Percentiles rank a stretch among this genome's conserved stretches.
Conservation (phyloP, 2,329 filamentous ascomycete species). For the Tricladium varicosporioides region DNA sequence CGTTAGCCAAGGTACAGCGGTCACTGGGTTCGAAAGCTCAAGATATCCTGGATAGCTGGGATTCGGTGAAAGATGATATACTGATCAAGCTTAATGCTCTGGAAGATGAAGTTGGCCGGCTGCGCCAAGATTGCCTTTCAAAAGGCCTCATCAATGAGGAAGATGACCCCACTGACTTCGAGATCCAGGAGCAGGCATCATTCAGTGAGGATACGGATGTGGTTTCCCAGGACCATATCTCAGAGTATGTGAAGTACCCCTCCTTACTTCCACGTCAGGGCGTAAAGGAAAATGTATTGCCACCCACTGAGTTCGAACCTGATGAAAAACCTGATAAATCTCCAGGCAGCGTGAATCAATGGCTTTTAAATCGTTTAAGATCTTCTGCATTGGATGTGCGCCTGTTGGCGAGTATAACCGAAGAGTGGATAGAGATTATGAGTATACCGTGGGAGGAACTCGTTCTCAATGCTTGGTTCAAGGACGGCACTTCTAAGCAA, state of each 20-base stretch:
- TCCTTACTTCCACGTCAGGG: conserved; percentile 14
- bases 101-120: conserved; percentile 5
- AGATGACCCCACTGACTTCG: conserved; percentile 19
- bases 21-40: no score
- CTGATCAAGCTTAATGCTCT: no score
- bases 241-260: conserved; percentile 24
- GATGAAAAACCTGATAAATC: conserved; percentile 1
- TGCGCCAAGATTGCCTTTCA: conserved; percentile 18
- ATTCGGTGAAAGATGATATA: no score
- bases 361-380: conserved; percentile 21
- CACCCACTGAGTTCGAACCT: not conserved
- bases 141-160: conserved; percentile 24
- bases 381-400: conserved; percentile 23
- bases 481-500: conserved; percentile 12
- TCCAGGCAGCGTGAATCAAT: conserved; percentile 21
- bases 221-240: conserved; percentile 6
- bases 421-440: not conserved
- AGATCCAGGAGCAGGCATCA: conserved; percentile 3
- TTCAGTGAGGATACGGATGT: conserved; percentile 5
- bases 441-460: conserved; percentile 14
- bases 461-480: conserved; percentile 23
- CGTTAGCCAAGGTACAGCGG: no score
- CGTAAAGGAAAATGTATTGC: not conserved
- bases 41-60: no score
- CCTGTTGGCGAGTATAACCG: conserved; percentile 18